Evolutionary conservation across 169 alveolate species (phyloP), one percentile per base, ranked within the genome.

Genomic region (Plasmodium gonderi): DNA sequence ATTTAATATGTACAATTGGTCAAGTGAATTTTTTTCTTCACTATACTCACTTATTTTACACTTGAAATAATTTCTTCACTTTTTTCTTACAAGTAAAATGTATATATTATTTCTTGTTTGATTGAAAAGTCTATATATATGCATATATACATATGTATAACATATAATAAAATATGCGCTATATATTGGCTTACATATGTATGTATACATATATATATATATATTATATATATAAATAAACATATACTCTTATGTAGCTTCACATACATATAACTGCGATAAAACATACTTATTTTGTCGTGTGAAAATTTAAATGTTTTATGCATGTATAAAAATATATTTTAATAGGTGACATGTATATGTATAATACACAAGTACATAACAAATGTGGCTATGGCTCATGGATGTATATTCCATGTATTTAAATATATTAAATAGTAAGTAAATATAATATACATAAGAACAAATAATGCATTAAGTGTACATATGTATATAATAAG

Each of bases 181-280:
- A 36, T 20, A 60, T 60, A 60, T 60, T 23, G 17, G 36, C 72
- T 20, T 79, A 60, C 33, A 31, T 77, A 45, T 9, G 5, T 45
- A 45, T 77, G 29, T 77, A 23, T 77, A 49, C 17, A 77, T 12
- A 17, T 49, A 60, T 60, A 29, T 80, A 80, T 68, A 45, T 80
- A 80, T 80, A 38, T 69, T 33, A 80, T 51, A 51, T 29, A 51
- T 79, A 38, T 51, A 79, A 36, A 51, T 79, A 79, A 47, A 9
- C n/a, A 76, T 76, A 75, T 47, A 20, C 49, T n/a, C 8, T 64
- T 64, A 68, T 68, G 38, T 26, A 33, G 51, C 49, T 12, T 29
- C 33, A 29, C 33, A 68, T 23, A 33, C 33, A 68, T 33, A n/a
- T n/a, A n/a, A n/a, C n/a, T n/a, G n/a, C n/a, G n/a, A n/a, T n/a